Evolutionary conservation across 2,329 filamentous ascomycete genomes (phyloP), one percentile per base, ranked within the genome.

Genomic region (Microsporum ferrugineum): DNA sequence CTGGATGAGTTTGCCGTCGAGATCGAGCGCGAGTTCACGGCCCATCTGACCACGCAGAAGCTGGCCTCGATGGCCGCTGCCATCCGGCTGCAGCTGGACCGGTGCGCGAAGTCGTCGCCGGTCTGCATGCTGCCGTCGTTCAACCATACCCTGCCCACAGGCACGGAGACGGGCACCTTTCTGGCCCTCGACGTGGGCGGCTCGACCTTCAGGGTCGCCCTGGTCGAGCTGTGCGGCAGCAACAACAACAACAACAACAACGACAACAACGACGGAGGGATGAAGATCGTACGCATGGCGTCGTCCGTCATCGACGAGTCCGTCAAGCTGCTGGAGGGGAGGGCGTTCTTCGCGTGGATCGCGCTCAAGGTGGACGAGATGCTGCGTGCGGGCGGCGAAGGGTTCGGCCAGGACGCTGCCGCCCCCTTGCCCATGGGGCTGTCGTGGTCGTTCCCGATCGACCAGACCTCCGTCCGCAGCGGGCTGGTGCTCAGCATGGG

Each of bases 111-210:
- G 65, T 73, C 76, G 47, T 84, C 80, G 69, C 77, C 81, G 29
- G 79, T 82, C 62, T 84, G 80, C 72, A 86, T 87, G 84, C 74
- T 86, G 60, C 84, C 84, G 1, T 86, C 84, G 3, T 85, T 84
- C 72, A 84, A 82, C 69, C 78, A 85, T 68, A 80, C 80, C 17
- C 74, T 86, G 4, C 84, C 84, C 0, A 80, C 79, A 3, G 84
- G 84, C 3, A 69, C 76, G 56, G 84, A 87, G 70, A 76, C 72
- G 57, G 84, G 84, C 6, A 82, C 82, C 12, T 85, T 80, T 67
- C 73, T 87, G 39, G 82, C 83, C 3, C 73, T 87, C 62, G 84
- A 87, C 67, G 82, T 86, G 23, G 84, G 84, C 36, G 84, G 84
- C n/a, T 86, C 84, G 14, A 86, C 83, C 0, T 84, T 86, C 66